Evolutionary conservation across 306 rosid genomes (phyloP).

Genomic region (Castanea sativa): DNA sequence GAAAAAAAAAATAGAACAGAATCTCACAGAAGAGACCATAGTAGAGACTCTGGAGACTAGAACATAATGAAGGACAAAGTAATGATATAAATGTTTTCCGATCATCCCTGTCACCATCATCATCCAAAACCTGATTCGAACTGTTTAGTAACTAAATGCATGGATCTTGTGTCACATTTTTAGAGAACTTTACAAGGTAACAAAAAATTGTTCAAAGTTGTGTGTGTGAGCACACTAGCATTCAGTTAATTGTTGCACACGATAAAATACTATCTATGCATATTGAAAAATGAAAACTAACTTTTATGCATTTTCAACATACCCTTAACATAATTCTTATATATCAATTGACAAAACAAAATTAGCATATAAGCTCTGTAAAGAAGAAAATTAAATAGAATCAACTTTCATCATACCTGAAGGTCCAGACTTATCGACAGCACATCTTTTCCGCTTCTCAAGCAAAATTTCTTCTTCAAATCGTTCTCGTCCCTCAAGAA

Average conservation of each 20-base stretch:
- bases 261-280: background rate
- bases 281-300: background rate
- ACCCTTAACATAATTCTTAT: background rate
- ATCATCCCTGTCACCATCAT: background rate
- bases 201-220: background rate
- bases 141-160: background rate
- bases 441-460: conserved; percentile 26
- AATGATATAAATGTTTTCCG: background rate
- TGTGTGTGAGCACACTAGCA: background rate
- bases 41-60: background rate
- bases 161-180: background rate
- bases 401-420: conserved; percentile 42
- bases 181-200: background rate
- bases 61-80: background rate
- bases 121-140: background rate
- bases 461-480: conserved; percentile 64
- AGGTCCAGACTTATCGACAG: conserved; percentile 39
- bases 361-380: background rate
- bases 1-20: background rate
- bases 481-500: conserved; percentile 61
- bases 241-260: background rate
- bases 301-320: background rate
- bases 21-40: background rate
- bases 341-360: background rate
- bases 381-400: background rate